These are phyloP conservation scores for Psilocybe cyanescens DNA, from an alignment of 768 basidiomycete species.

Conservation along the genomic window DNA sequence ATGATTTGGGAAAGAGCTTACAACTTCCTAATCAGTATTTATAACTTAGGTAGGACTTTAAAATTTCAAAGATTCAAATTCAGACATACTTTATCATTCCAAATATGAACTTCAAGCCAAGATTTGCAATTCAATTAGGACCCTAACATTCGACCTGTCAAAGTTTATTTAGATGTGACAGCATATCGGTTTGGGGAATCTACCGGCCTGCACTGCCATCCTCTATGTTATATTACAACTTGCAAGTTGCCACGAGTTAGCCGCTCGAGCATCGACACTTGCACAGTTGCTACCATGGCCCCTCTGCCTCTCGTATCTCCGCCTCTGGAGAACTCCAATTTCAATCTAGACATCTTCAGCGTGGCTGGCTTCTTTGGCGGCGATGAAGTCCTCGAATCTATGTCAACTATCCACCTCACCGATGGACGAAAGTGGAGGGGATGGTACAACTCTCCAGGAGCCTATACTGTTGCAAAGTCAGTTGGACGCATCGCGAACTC, in stretches of 20 bases:
- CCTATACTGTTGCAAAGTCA: conserved; percentile 14
- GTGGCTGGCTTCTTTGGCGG: conserved; percentile 15
- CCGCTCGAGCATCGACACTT: background rate
- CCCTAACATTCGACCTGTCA: background rate
- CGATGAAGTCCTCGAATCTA: conserved; percentile 14
- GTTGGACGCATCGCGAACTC: conserved; percentile 13
- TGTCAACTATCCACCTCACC: conserved; percentile 13
- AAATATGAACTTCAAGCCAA: no score
- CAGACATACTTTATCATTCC: no score
- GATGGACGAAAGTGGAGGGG: conserved; percentile 15
- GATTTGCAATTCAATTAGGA: no score
- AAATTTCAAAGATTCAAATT: no score
- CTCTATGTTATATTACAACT: background rate
- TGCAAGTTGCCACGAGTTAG: background rate
- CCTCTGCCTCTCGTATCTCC: conserved; percentile 9
- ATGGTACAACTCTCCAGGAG: conserved; percentile 18
- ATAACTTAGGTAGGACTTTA: no score
- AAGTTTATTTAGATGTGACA: background rate
- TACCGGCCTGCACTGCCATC: background rate
- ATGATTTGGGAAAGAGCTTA: no score
- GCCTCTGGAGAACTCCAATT: conserved; percentile 4
- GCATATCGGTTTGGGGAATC: no score
- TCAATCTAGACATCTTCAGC: conserved; percentile 15
- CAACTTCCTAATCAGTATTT: no score
- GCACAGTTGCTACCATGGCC: conserved; percentile 3